phyloP scores from a whole-genome alignment of 2,329 filamentous ascomycete species.

The Neospermospora avenae region DNA sequence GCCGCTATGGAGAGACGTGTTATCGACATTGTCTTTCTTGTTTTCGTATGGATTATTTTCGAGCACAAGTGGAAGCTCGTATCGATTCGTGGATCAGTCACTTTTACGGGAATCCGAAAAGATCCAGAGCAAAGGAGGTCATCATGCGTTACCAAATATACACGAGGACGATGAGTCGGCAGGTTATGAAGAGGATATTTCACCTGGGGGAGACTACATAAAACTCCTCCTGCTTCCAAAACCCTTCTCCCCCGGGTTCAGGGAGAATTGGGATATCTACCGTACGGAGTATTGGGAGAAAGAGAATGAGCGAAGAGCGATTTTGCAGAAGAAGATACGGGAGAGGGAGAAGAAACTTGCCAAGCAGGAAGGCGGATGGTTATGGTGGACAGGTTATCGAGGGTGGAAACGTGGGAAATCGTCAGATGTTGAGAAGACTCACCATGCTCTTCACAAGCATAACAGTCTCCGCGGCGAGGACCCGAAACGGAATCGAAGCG shows the following conservation, averaged over 20 bases:
- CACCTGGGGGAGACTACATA: constrained; percentile 85
- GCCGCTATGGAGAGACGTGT: constrained; percentile 74
- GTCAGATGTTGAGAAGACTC: constrained; percentile 33
- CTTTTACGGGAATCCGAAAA: constrained; percentile 58
- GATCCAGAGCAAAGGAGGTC: constrained; percentile 47
- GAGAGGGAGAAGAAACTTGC: constrained; percentile 66
- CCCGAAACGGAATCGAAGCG: constrained; percentile 30
- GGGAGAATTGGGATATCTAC: constrained; percentile 96
- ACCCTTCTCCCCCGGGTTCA: constrained; percentile 89
- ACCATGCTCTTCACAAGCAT: constrained; percentile 29
- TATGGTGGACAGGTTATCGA: constrained; percentile 83
- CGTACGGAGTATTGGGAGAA: constrained; percentile 94
- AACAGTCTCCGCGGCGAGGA: constrained; percentile 27
- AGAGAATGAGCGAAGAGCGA: constrained; percentile 83
- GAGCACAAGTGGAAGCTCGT: constrained; percentile 63
- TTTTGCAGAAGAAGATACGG: constrained; percentile 67
- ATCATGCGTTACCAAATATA: constrained; percentile 40
- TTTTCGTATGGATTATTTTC: constrained; percentile 74
- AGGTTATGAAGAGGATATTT: constrained; percentile 82
- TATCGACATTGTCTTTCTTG: constrained; percentile 71
- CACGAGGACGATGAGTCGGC: constrained; percentile 59
- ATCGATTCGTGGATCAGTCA: constrained; percentile 71
- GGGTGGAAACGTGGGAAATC: constrained; percentile 41
- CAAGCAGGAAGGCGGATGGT: constrained; percentile 65
- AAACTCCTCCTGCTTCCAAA: constrained; percentile 89